Conservation (phyloP, 768 basidiomycete species). For the Agaricus subrufescens region DNA sequence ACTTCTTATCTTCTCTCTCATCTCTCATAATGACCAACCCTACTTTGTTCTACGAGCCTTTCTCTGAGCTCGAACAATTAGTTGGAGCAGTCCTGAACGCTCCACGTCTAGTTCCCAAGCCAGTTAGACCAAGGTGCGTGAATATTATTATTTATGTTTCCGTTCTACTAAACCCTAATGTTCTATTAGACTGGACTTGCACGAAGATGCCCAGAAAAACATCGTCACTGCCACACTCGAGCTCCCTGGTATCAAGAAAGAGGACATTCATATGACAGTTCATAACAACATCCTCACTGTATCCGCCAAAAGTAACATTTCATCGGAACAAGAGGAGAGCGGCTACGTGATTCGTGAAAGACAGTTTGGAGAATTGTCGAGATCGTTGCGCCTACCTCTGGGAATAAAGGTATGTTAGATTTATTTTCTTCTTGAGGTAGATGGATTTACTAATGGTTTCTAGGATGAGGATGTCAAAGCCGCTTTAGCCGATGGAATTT, state of each 20-base stretch:
- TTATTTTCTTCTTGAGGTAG: slow-evolving; percentile 19
- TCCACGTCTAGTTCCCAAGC: neutral
- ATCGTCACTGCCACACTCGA: slow-evolving; percentile 47
- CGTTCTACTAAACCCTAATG: neutral
- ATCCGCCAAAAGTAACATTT: slow-evolving; percentile 35
- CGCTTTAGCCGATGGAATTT: slow-evolving; percentile 38
- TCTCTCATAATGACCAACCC: no score
- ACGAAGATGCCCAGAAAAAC: slow-evolving; percentile 38
- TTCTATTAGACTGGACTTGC: slow-evolving; percentile 40
- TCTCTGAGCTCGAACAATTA: slow-evolving; percentile 32
- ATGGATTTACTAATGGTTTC: slow-evolving; percentile 10
- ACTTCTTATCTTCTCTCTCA: no score
- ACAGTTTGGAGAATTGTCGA: slow-evolving; percentile 33
- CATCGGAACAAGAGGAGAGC: slow-evolving; percentile 23
- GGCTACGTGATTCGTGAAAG: slow-evolving; percentile 39
- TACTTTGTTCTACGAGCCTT: slow-evolving; percentile 25
- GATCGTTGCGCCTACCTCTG: slow-evolving; percentile 40
- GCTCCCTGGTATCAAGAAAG: slow-evolving; percentile 43
- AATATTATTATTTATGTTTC: neutral
- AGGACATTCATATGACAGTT: slow-evolving; percentile 43
- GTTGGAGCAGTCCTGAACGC: slow-evolving; percentile 21
- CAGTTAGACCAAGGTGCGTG: neutral
- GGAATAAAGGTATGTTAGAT: slow-evolving; percentile 38
- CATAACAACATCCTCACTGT: slow-evolving; percentile 40
- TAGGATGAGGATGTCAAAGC: slow-evolving; percentile 22